Percentiles rank a stretch among this genome's conserved stretches.
Conservation (phyloP, 1,139 yeast species). For the Yamadazyma triangularis region DNA sequence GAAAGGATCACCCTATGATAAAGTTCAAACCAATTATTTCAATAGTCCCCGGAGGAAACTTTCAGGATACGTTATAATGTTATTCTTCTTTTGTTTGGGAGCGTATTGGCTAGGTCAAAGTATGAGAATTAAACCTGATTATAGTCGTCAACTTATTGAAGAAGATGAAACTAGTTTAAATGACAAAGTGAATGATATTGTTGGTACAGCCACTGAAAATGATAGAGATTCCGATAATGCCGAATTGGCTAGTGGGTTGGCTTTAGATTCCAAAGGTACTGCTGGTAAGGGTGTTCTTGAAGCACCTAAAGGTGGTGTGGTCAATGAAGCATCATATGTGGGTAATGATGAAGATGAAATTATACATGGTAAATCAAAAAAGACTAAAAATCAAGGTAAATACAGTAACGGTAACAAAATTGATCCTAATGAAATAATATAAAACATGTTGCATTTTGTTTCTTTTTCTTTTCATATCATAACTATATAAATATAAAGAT, state of each 20-base stretch:
- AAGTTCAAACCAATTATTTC: constrained; percentile 28
- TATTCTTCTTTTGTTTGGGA: constrained; percentile 32
- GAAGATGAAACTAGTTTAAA: constrained; percentile 4
- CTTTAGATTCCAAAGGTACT: constrained; percentile 40
- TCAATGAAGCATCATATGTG: constrained; percentile 44
- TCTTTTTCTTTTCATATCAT: too few species aligned
- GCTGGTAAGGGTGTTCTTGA: constrained; percentile 40
- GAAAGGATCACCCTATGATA: constrained; percentile 34
- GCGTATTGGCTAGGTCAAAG: constrained; percentile 37
- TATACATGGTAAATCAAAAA: constrained; percentile 14
- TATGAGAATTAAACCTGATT: constrained; percentile 25
- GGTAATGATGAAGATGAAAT: constrained; percentile 39
- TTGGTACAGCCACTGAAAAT: constrained; percentile 18
- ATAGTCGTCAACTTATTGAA: constrained; percentile 22
- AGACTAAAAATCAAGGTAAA: neutral
- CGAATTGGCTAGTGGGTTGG: constrained; percentile 40
- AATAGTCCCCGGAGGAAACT: constrained; percentile 35
- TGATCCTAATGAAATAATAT: neutral
- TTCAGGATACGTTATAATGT: constrained; percentile 35
- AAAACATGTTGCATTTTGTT: too few species aligned
- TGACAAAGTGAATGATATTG: constrained; percentile 6
- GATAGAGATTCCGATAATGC: constrained; percentile 27
- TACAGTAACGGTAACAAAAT: neutral
- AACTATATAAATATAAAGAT: constrained; percentile 3
- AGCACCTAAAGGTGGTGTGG: constrained; percentile 50